Percentiles rank a stretch among this genome's conserved stretches.
Evolutionary conservation across 257 asterid genomes (phyloP).

Genomic region (Penstemon davidsonii): DNA sequence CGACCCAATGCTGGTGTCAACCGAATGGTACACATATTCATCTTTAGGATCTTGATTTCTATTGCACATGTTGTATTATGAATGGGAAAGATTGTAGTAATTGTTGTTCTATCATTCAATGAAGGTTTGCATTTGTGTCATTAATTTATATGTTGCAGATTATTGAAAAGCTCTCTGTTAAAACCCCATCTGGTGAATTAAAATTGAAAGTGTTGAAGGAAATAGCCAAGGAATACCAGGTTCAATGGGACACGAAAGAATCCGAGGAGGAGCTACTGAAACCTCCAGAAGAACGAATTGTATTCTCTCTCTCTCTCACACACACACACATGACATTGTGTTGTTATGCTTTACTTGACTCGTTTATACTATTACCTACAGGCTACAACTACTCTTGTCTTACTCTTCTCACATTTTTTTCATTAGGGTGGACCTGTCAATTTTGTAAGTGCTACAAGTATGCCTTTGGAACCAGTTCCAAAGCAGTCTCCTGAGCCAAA

Average conservation of each 20-base stretch:
- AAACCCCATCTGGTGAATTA: conserved; percentile 81
- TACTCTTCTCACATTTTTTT: conserved; percentile 11
- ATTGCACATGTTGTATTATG: too few relatives aligned
- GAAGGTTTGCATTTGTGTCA: conserved; percentile 12
- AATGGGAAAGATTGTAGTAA: neutral
- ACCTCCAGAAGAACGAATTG: conserved; percentile 87
- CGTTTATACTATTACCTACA: neutral
- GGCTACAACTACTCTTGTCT: neutral
- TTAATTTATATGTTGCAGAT: conserved; percentile 51
- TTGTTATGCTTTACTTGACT: neutral
- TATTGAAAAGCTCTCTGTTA: conserved; percentile 92
- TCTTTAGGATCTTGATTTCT: neutral
- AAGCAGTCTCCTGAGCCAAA: conserved; percentile 45
- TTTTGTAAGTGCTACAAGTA: conserved; percentile 69
- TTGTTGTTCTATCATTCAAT: neutral
- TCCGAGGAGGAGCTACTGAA: conserved; percentile 82
- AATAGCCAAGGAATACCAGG: conserved; percentile 92
- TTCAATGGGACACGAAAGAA: conserved; percentile 84
- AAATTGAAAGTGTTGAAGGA: conserved; percentile 86
- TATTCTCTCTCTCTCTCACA: conserved; percentile 29
- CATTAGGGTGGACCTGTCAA: conserved; percentile 70
- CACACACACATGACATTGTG: neutral
- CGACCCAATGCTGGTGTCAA: conserved; percentile 95
- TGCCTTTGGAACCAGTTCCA: conserved; percentile 60
- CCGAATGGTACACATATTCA: conserved; percentile 55